Conservation (phyloP, 768 basidiomycete genomes). For the Thelephora aurantiotincta region DNA sequence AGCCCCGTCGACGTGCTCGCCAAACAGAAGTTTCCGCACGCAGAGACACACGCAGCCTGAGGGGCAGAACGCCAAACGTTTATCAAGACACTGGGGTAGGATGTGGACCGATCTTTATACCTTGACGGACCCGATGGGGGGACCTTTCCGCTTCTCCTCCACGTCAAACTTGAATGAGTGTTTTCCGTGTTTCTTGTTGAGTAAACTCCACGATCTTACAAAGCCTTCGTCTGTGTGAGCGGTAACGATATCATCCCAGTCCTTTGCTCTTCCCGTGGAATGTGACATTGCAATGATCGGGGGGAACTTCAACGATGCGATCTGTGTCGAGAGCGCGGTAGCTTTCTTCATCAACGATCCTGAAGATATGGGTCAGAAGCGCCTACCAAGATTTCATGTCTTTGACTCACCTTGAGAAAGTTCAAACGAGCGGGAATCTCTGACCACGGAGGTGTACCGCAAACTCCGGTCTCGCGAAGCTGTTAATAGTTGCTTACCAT, state of each 20-base stretch:
- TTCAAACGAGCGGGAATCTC: slow-evolving; percentile 91
- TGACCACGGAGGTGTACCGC: slow-evolving; percentile 81
- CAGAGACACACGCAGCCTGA: slow-evolving; percentile 77
- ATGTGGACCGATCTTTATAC: slow-evolving; percentile 22
- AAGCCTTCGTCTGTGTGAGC: slow-evolving; percentile 72
- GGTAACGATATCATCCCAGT: slow-evolving; percentile 98
- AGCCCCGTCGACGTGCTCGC: slow-evolving; percentile 69
- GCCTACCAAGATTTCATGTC: background rate
- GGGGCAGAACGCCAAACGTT: background rate
- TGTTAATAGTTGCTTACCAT: slow-evolving; percentile 88
- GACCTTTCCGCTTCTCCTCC: slow-evolving; percentile 33
- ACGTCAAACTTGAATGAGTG: slow-evolving; percentile 46
- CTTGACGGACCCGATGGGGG: slow-evolving; percentile 51
- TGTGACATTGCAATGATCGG: slow-evolving; percentile 66
- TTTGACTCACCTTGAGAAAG: slow-evolving; percentile 66
- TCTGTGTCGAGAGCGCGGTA: slow-evolving; percentile 57
- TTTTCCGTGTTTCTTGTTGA: slow-evolving; percentile 70
- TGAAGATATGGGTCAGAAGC: slow-evolving; percentile 15
- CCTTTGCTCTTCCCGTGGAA: slow-evolving; percentile 71
- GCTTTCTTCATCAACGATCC: slow-evolving; percentile 80
- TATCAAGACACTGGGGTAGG: background rate
- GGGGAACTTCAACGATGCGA: slow-evolving; percentile 75
- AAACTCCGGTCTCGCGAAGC: slow-evolving; percentile 83
- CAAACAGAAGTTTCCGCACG: slow-evolving; percentile 92
- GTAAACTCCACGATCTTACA: slow-evolving; percentile 80